Evolutionary conservation across 148 eudicot genomes (phyloP), one percentile per base, ranked within the genome.

Genomic region (Selenicereus undatus): DNA sequence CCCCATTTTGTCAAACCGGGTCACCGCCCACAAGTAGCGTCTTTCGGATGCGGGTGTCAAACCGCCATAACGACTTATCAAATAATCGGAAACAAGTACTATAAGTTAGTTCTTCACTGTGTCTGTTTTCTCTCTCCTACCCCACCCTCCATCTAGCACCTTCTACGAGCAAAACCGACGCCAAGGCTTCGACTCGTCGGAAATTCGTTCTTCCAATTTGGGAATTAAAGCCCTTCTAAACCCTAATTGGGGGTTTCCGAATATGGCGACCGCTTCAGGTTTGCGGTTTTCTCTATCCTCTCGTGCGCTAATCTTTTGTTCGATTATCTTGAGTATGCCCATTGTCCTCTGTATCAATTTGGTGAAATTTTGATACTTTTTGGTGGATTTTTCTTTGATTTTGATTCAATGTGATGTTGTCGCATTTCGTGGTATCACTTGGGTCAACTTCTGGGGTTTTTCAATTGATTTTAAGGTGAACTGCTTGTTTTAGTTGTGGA

Each of bases 201-300:
- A 50, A 74, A 74, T 24, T 27, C 62, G 11, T n/a, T 32, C 71
- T 16, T 16, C 22, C 4, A 4, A 39, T 2, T 56, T 5, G 62
- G 62, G 12, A 48, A 24, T 22, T 20, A 50, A 13, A 74, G 36
- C 32, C 12, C 30, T 3, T 27, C 14, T 2, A 21, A 29, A 76
- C 69, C 68, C 79, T 76, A 76, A 50, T 77, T 17, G 71, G 29
- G 18, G 10, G 50, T 27, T 36, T 11, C 3, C 51, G 50, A 85
- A 29, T 75, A 88, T 88, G 90, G 89, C 89, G 14, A 86, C 89
- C 64, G 89, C 89, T 72, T 87, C 89, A 79, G 86, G 92, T 88
- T 65, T 30, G 70, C 36, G 8, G 68, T 74, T 56, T 17, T 11
- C 54, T 24, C 24, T 36, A 27, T 80, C 64, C 29, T 36, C 11